Evolutionary conservation across 768 basidiomycete species (phyloP), one percentile per base, ranked within the genome.

Genomic region (Mycena kentingensis): DNA sequence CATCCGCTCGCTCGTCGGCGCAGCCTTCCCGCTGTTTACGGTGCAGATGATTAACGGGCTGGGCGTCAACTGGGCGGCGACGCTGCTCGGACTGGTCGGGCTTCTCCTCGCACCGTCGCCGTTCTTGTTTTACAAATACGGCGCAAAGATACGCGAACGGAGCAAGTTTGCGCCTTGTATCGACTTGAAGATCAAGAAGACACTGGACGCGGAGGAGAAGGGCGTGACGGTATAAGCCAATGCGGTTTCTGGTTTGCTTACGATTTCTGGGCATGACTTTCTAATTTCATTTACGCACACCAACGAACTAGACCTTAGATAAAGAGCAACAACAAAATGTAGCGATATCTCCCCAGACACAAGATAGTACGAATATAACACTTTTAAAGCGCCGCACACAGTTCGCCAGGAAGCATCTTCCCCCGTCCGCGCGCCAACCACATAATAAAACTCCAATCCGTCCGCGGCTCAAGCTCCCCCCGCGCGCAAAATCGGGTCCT

Each of bases 21-120:
- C 73, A 0, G 69, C 67, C 0, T 75, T 77, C 60, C 75, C 75
- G 15, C 65, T 79, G 3, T 81, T 78, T 65, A 75, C 71, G 8
- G 64, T 63, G 32, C 69, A 75, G 56, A 73, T 73, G 71, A 76
- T 73, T 63, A n/a, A 58, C 4, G 59, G 59, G 18, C 25, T 60
- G 24, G 58, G 58, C 21, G 51, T 52, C 26, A 47, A 52, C 25
- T 60, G 49, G 47, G 58, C 58, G 27, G 31, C 54, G 10, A 52
- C 54, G 2, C 46, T 60, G 16, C 31, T 60, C 11, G 58, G 49
- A 15, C 27, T 47, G 8, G 36, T 52, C 11, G 44, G 34, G 7
- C 39, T 60, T 5, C 18, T 52, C 10, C 41, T 55, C 15, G 49
- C 54, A n/a, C 58, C 54, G 8, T 46, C 44, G 26, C 67, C 67